These are phyloP conservation scores for Neofusicoccum sp. DNA, from an alignment of 2,329 filamentous ascomycete genomes.

Conservation along the genomic window DNA sequence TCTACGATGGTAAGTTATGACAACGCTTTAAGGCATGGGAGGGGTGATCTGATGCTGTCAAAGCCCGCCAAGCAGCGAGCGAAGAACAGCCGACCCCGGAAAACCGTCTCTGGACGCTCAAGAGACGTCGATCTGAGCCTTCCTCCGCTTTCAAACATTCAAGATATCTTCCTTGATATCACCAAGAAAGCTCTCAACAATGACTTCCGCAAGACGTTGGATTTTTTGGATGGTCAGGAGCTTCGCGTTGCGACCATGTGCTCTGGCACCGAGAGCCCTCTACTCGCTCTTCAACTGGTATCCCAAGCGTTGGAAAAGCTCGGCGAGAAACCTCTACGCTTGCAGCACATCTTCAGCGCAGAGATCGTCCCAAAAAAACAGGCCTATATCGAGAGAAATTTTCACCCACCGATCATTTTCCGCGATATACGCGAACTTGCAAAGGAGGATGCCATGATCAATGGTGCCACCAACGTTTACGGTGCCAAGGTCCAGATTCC, in stretches of 20 bases:
- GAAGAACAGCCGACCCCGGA: neutral
- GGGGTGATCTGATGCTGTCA: neutral
- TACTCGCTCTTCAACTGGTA: constrained; percentile 64
- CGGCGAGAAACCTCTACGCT: constrained; percentile 19
- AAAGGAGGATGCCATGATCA: constrained; percentile 47
- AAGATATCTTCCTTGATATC: constrained; percentile 53
- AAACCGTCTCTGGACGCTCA: too few species aligned
- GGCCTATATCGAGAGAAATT: constrained; percentile 49
- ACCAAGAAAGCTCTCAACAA: constrained; percentile 35
- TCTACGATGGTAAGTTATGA: too few species aligned
- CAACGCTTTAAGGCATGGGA: too few species aligned
- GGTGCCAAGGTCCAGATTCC: constrained; percentile 60
- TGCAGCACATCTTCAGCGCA: constrained; percentile 46
- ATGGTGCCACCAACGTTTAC: constrained; percentile 58
- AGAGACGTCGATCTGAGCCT: constrained; percentile 33
- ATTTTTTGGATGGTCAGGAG: constrained; percentile 32
- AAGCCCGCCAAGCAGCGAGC: neutral
- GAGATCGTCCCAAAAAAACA: constrained; percentile 49
- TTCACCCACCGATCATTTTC: constrained; percentile 42
- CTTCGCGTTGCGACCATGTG: constrained; percentile 69
- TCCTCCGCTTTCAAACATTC: constrained; percentile 47
- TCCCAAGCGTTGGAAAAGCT: constrained; percentile 27
- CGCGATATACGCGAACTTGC: constrained; percentile 47
- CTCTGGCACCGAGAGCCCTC: constrained; percentile 73
- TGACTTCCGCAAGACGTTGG: constrained; percentile 36